Evolutionary conservation across 2,329 filamentous ascomycete genomes (phyloP).

Genomic region (Fusarium fujikuroi): DNA sequence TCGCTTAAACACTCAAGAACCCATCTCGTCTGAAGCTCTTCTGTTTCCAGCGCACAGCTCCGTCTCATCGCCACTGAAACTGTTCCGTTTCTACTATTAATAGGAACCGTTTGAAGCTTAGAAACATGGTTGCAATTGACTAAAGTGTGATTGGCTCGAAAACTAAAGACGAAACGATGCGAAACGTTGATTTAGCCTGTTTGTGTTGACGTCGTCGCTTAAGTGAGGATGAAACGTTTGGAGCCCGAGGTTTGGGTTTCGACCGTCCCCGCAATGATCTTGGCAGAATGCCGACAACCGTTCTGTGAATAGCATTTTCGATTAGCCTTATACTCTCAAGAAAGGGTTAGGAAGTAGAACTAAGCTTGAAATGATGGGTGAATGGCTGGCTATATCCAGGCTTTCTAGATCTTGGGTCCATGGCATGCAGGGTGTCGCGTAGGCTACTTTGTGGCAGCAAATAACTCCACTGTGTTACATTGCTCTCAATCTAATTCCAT

Average conservation of each 20-base stretch:
- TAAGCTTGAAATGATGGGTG: too few relatives aligned
- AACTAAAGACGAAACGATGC: background rate
- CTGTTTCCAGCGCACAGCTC: background rate
- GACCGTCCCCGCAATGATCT: background rate
- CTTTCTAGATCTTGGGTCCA: too few relatives aligned
- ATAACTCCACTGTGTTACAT: too few relatives aligned
- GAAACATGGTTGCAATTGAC: background rate
- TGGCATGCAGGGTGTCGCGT: too few relatives aligned
- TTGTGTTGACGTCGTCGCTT: background rate
- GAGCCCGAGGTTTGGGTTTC: background rate
- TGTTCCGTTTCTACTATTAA: conserved; percentile 11
- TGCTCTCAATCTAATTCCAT: too few relatives aligned
- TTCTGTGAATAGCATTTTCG: background rate
- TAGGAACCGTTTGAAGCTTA: background rate
- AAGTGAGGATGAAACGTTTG: background rate
- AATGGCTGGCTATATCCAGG: too few relatives aligned
- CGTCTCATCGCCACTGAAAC: background rate
- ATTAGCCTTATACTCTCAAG: too few relatives aligned
- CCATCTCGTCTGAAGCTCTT: background rate
- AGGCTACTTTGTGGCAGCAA: too few relatives aligned
- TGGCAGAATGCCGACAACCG: background rate
- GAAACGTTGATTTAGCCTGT: background rate
- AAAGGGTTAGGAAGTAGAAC: too few relatives aligned
- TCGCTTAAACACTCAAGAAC: background rate
- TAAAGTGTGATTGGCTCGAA: background rate